These are phyloP conservation scores for Ogataea ramenticola DNA, from an alignment of 805 yeast species.

Conservation along the genomic window DNA sequence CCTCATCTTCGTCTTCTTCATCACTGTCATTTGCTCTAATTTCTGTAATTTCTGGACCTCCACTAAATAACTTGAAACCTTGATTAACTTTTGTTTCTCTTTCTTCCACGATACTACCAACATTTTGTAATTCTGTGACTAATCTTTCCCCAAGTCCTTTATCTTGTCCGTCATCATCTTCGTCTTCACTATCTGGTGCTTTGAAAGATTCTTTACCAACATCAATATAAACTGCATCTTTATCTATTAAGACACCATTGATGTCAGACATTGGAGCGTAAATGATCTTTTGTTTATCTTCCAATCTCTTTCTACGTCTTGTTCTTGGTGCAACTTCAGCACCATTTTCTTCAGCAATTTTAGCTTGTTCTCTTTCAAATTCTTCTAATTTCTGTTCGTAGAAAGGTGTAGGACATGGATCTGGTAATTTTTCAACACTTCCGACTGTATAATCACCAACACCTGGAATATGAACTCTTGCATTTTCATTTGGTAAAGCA, in stretches of 20 bases:
- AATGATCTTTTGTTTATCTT: constrained; percentile 87
- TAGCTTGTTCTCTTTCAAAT: constrained; percentile 63
- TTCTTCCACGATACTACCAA: constrained; percentile 43
- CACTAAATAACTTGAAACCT: constrained; percentile 71
- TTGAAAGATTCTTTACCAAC: constrained; percentile 38
- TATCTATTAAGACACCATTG: constrained; percentile 96
- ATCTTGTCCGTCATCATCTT: constrained; percentile 18
- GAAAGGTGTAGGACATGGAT: constrained; percentile 98
- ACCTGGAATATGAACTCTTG: constrained; percentile 90
- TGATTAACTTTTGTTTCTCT: constrained; percentile 42
- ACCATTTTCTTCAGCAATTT: constrained; percentile 56
- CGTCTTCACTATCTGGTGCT: constrained; percentile 1
- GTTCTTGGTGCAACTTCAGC: constrained; percentile 40
- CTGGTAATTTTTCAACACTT: constrained; percentile 83
- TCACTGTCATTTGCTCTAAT: constrained; percentile 35
- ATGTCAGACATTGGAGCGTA: constrained; percentile 99
- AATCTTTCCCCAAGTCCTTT: constrained; percentile 81
- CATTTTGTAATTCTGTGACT: constrained; percentile 75
- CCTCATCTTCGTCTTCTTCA: constrained; percentile 30
- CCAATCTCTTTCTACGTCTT: constrained; percentile 79
- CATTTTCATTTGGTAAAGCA: constrained; percentile 59
- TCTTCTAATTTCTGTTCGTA: constrained; percentile 83
- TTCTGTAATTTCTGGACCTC: constrained; percentile 24
- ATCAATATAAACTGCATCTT: constrained; percentile 94
- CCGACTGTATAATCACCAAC: constrained; percentile 81